A percentile compares a stretch with the other conserved stretches of the same genome.
These are phyloP conservation scores for Pyrenophora seminiperda DNA, from an alignment of 2,329 filamentous ascomycete species.

Conservation along the genomic window DNA sequence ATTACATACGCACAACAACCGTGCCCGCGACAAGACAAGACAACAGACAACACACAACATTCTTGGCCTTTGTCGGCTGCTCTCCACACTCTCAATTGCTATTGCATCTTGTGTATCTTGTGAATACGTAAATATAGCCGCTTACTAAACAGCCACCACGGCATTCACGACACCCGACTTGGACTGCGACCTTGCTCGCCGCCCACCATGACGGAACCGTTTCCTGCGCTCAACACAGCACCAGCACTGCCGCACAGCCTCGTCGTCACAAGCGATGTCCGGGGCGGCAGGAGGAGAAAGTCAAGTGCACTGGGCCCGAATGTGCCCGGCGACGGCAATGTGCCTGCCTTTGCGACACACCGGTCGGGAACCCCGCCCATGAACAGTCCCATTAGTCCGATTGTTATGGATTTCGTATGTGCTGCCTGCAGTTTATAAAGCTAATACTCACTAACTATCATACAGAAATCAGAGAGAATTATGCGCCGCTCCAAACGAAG, in stretches of 20 bases:
- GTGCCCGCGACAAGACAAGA: background rate
- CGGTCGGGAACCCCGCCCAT: conserved; percentile 27
- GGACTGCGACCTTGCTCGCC: background rate
- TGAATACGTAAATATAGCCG: background rate
- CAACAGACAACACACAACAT: too few relatives aligned
- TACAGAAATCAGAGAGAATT: conserved; percentile 31
- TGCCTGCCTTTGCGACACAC: conserved; percentile 56
- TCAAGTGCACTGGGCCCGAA: conserved; percentile 58
- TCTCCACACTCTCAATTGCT: too few relatives aligned
- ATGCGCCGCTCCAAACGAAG: conserved; percentile 53
- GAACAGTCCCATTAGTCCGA: conserved; percentile 18
- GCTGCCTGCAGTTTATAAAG: background rate
- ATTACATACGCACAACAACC: background rate
- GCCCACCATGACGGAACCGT: conserved; percentile 39
- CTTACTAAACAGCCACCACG: background rate
- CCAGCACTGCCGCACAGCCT: conserved; percentile 18
- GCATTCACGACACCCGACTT: background rate
- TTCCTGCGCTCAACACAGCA: conserved; percentile 37
- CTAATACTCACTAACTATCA: conserved; percentile 8
- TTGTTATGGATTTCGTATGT: conserved; percentile 30
- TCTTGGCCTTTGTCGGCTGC: too few relatives aligned
- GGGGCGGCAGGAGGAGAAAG: conserved; percentile 46
- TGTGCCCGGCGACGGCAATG: conserved; percentile 59
- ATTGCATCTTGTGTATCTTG: too few relatives aligned
- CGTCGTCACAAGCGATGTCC: conserved; percentile 19